Conservation (phyloP, 352 stramenopile genomes). For the Phytophthora cactorum region DNA sequence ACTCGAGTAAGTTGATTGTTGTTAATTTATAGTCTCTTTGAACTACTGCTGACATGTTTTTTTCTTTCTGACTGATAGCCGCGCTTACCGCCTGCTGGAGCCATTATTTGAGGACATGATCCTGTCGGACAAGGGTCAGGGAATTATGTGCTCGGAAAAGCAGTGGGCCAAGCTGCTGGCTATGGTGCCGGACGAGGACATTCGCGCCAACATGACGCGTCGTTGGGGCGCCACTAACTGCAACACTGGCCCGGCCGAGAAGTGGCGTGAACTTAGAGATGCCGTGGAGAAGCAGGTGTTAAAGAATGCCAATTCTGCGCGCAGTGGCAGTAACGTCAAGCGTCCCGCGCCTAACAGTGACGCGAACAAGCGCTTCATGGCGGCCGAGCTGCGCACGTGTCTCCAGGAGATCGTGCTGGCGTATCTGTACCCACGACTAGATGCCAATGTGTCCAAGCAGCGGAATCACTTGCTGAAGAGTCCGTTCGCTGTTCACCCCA, state of each 20-base stretch:
- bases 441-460: constrained; percentile 99
- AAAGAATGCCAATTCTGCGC: constrained; percentile 61
- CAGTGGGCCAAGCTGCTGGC: constrained; percentile 93
- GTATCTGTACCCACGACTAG: constrained; percentile 97
- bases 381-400: constrained; percentile 86
- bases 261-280: constrained; percentile 90
- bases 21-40: not conserved
- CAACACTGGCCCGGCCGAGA: constrained; percentile 72
- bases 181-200: constrained; percentile 92
- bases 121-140: constrained; percentile 92
- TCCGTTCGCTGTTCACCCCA: constrained; percentile 98
- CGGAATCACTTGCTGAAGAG: constrained; percentile 99
- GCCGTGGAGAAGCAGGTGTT: constrained; percentile 69
- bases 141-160: constrained; percentile 88
- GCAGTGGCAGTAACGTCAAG: constrained; percentile 51
- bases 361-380: constrained; percentile 63
- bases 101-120: constrained; percentile 94
- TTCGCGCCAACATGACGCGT: constrained; percentile 64
- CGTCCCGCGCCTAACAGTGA: constrained; percentile 44
- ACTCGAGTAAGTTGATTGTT: constrained; percentile 62
- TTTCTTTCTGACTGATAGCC: constrained; percentile 42
- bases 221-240: constrained; percentile 63
- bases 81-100: constrained; percentile 94
- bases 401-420: constrained; percentile 96
- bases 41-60: constrained; percentile 6